These are phyloP conservation scores for Myxozyma udenii DNA, from an alignment of 805 yeast species.

Conservation along the genomic window DNA sequence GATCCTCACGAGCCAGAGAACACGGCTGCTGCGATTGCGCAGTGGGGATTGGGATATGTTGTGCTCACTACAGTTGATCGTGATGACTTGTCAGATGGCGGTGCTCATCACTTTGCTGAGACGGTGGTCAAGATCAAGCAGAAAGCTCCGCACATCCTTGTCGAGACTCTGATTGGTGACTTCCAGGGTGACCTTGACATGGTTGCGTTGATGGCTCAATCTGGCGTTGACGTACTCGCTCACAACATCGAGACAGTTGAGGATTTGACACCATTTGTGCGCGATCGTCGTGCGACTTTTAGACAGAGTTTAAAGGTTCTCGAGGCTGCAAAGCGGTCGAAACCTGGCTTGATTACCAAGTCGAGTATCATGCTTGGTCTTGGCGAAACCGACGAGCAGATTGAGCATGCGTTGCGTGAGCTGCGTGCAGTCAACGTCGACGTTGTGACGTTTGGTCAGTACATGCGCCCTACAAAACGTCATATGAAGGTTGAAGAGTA, in stretches of 20 bases:
- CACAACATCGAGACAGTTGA: conserved; percentile 97
- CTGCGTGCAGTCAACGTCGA: conserved; percentile 77
- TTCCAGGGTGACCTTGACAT: conserved; percentile 84
- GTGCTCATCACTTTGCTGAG: conserved; percentile 83
- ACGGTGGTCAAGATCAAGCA: conserved; percentile 80
- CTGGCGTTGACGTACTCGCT: conserved; percentile 94
- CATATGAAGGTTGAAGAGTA: conserved; percentile 98
- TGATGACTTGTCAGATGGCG: conserved; percentile 92
- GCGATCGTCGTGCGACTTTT: conserved; percentile 96
- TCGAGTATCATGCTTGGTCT: conserved; percentile 95
- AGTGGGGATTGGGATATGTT: conserved; percentile 98
- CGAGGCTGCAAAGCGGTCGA: conserved; percentile 72
- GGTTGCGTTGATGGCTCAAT: conserved; percentile 73
- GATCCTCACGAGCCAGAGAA: conserved; percentile 97
- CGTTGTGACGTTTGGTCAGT: conserved; percentile 97
- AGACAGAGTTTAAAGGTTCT: conserved; percentile 80
- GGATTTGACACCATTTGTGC: conserved; percentile 85
- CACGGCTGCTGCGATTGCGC: conserved; percentile 92
- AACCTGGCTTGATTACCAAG: conserved; percentile 77
- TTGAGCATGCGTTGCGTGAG: conserved; percentile 69
- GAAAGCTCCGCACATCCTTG: conserved; percentile 86
- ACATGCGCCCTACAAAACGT: conserved; percentile 80
- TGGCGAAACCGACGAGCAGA: conserved; percentile 92
- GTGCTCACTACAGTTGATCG: conserved; percentile 96
- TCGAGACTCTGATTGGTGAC: conserved; percentile 93